These are phyloP conservation scores for Periglandula ipomoeae DNA, from an alignment of 2,329 filamentous ascomycete genomes.

Conservation along the genomic window DNA sequence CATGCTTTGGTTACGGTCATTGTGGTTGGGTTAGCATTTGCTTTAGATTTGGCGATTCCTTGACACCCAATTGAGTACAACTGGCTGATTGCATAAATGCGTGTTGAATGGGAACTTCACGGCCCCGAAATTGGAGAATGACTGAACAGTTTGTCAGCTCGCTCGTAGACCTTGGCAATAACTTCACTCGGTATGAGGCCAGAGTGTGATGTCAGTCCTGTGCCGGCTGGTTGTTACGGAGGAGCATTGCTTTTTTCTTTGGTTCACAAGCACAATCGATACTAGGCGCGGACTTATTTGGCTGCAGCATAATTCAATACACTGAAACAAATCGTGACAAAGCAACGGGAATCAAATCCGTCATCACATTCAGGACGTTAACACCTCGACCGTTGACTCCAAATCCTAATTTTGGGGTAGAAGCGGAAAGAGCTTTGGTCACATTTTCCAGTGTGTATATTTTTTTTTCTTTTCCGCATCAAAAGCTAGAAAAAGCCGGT, in stretches of 20 bases:
- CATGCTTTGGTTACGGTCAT: slow-evolving; percentile 19
- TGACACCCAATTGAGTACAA: slow-evolving; percentile 5
- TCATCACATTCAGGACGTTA: slow-evolving; percentile 8
- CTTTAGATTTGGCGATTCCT: slow-evolving; percentile 12
- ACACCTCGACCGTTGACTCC: slow-evolving; percentile 2
- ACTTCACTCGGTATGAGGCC: too few species aligned
- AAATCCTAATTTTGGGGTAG: not conserved
- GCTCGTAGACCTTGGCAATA: not conserved
- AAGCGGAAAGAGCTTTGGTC: slow-evolving; percentile 18
- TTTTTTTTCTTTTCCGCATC: slow-evolving; percentile 27
- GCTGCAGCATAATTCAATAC: not conserved
- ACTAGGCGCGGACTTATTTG: not conserved
- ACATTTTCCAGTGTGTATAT: slow-evolving; percentile 18
- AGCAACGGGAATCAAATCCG: not conserved
- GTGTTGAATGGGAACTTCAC: too few species aligned
- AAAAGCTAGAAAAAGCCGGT: slow-evolving; percentile 35
- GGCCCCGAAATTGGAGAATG: not conserved
- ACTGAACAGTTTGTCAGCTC: too few species aligned
- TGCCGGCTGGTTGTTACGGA: too few species aligned
- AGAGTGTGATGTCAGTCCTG: too few species aligned
- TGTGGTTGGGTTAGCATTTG: slow-evolving; percentile 22
- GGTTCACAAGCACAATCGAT: not conserved
- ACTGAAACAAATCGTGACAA: not conserved
- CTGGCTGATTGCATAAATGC: not conserved
- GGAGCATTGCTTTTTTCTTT: not conserved